Conservation (phyloP, 441 rosid species). For the Pelargonium fulgidum region DNA sequence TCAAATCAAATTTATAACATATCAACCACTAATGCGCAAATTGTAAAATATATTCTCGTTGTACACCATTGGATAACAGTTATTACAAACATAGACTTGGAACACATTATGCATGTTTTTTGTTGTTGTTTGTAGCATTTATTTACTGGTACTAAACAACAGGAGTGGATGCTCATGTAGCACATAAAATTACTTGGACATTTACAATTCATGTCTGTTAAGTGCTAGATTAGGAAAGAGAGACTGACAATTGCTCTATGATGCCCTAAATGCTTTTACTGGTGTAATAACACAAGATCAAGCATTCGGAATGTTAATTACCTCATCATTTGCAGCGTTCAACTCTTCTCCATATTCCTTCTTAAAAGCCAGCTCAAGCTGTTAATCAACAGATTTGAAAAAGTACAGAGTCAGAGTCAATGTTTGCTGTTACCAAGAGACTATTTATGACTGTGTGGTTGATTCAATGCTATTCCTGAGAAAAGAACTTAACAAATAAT, state of each 20-base stretch:
- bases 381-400: conserved; percentile 25
- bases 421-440: neutral
- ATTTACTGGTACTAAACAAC: neutral
- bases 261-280: neutral
- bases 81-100: neutral
- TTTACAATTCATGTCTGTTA: neutral
- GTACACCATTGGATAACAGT: neutral
- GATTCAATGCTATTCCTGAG: neutral
- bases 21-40: neutral
- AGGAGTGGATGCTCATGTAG: neutral
- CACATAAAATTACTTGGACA: neutral
- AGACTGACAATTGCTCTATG: neutral
- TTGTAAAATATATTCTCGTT: neutral
- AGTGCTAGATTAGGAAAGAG: neutral
- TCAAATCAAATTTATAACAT: neutral
- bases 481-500: neutral
- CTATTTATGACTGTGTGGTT: neutral
- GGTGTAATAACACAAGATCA: conserved; percentile 2
- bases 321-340: conserved; percentile 50
- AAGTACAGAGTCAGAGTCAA: conserved; percentile 6
- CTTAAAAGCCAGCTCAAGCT: conserved; percentile 75
- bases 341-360: conserved; percentile 50
- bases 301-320: conserved; percentile 20
- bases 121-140: neutral
- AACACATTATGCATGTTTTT: neutral